Base-by-base conservation (phyloP, 1,284 basidiomycete genomes). In the Leccinum subrobustum region DNA sequence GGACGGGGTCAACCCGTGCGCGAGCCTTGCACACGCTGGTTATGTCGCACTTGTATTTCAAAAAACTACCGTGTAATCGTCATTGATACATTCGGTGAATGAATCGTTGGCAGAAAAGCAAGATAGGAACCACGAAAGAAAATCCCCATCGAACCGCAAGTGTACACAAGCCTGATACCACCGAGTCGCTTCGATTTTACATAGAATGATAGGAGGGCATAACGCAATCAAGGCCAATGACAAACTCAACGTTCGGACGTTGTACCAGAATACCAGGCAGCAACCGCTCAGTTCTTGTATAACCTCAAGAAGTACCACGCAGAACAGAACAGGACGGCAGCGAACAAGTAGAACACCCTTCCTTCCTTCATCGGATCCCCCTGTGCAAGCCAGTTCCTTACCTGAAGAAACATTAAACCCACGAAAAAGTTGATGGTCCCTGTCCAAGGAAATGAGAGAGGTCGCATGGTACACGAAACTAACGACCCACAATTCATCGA, bases 391-490 rank as follows among this genome's bases (percentile, higher is more conserved):
- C 83, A 69, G 72, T 93, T 88, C 56, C 93, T 86, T 48, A 96
- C 74, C 0, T 93, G 92, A 14, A 96, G 79, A 77, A 97, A 97
- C 31, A 86, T 75, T 3, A 95, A 78, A 3, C 92, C 92, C 42
- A 96, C 88, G 64, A 89, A 59, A 70, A 96, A 95, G 73, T 95
- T 96, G 20, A 84, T 79, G 52, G 88, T 83, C 95, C 94, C 89
- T 91, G 62, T 5, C 48, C 9, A 37, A 48, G 52, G 33, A 35
- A 35, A 37, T 63, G 54, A 58, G 54, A 52, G 2, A 16, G 20
- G 23, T 29, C 16, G 3, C 8, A 52, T 12, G 3, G 11, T 20
- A 23, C 11, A 37, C 3, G 44, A 56, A 54, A 59, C 31, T 31
- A 29, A 5, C 2, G 29, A 76, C 85, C 66, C 74, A 88, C 90